Percentiles rank a stretch among this genome's conserved stretches.
Evolutionary conservation across 2,329 filamentous ascomycete species (phyloP).

Genomic region (Parasarocladium wereldwijsianum): DNA sequence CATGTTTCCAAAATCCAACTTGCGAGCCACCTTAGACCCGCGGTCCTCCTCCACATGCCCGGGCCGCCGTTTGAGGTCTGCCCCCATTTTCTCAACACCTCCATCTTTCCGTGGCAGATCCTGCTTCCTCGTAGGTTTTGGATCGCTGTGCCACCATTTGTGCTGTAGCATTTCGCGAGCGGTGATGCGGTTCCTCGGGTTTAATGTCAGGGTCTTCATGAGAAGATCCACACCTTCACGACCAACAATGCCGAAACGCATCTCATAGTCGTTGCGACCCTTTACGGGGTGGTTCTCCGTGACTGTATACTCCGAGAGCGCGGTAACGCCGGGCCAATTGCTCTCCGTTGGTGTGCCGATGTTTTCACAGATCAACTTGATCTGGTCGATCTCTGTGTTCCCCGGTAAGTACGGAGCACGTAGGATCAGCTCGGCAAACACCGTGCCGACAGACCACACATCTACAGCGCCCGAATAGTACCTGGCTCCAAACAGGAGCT

Average conservation of each 20-base stretch:
- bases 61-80: constrained; percentile 60
- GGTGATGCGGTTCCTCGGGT: constrained; percentile 73
- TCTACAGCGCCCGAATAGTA: constrained; percentile 88
- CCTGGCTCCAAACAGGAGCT: constrained; percentile 78
- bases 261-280: constrained; percentile 57
- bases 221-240: constrained; percentile 75
- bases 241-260: constrained; percentile 67
- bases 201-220: constrained; percentile 69
- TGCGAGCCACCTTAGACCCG: constrained; percentile 64
- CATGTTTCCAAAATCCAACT: constrained; percentile 57
- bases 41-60: constrained; percentile 57
- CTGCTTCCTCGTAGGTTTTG: constrained; percentile 67
- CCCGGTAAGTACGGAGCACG: constrained; percentile 73
- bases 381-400: constrained; percentile 73
- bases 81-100: constrained; percentile 61
- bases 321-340: constrained; percentile 85
- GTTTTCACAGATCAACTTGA: constrained; percentile 68
- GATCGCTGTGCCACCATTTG: constrained; percentile 73
- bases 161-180: constrained; percentile 68
- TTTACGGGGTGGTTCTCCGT: constrained; percentile 47
- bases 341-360: constrained; percentile 88
- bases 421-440: constrained; percentile 82
- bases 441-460: constrained; percentile 83
- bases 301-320: constrained; percentile 66
- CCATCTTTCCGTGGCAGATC: constrained; percentile 67